Evolutionary conservation across 2,329 filamentous ascomycete species (phyloP), one percentile per base, ranked within the genome.

Genomic region (Fusarium austroafricanum): DNA sequence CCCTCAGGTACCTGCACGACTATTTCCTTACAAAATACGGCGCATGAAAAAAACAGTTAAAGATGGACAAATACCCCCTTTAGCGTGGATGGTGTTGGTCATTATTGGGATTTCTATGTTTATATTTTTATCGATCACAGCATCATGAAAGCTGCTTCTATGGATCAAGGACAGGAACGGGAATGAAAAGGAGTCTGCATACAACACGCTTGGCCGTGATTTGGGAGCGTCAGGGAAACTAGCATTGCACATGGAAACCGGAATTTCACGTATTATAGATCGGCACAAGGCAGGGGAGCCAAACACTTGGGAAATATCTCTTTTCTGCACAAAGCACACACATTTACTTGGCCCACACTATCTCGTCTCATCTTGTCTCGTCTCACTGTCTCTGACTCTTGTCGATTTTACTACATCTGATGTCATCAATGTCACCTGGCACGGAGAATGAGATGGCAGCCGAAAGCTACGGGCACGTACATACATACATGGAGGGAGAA

Each of bases 11-110:
- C 26, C 26, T 26, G 26, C 55, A 35, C 45, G 39, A 60, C 37
- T 33, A 67, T 71, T 75, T 73, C 67, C 68, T 72, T 46, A 57
- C 29, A 61, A 65, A 72, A 63, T 52, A 73, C 44, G 75, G 74
- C 75, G 75, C 66, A 75, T 66, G 73, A 75, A 73, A 72, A 71
- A 71, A 71, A 72, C 71, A 68, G 35, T 53, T 71, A 71, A 75
- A 75, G 73, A 74, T 69, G 71, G 69, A 74, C 57, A 63, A 75
- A 76, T 76, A 76, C 74, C 75, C 74, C 73, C 67, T 66, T 68
- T 50, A 65, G 70, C 68, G 71, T 72, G 65, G 67, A 65, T 38
- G 71, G 71, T 72, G 71, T 71, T 73, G 61, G 70, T 61, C 64
- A 55, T 67, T 71, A 61, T 60, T 68, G 63, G 66, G 68, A 70